Evolutionary conservation across 2,329 filamentous ascomycete genomes (phyloP), one percentile per base, ranked within the genome.

Genomic region (Ophiostoma australiae): DNA sequence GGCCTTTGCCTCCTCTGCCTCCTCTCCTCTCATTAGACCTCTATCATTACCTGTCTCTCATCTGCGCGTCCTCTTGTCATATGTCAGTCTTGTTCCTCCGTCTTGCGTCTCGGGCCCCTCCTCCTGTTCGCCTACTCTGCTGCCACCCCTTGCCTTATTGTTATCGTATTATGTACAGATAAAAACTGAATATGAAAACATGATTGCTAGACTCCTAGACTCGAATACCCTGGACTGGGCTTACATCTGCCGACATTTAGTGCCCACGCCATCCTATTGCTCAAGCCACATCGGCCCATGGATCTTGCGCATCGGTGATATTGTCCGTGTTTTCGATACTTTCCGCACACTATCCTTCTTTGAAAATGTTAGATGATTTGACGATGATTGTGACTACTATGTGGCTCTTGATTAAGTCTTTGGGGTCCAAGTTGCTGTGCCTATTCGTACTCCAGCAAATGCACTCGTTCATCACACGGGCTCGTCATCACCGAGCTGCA

Each of bases 291-390:
- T 58, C n/a, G 52, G 23, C 23, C 52, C 52, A 58, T 27, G 3
- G 52, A 58, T 58, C 52, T 27, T 58, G 23, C 52, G 10, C 48
- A 58, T 58, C 52, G 52, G 52, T 58, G 52, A 58, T 27, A 58
- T 58, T 58, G 52, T 58, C 52, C 52, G 52, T 31, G 23, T 58
- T n/a, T 58, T 27, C 13, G 23, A 27, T 13, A 27, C n/a, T 27
- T 1, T 15, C 52, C n/a, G 52, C 10, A 8, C 11, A 8, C 23
- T 58, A 58, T 27, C 27, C 10, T 11, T 58, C 52, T 58, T 58
- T 27, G 4, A 27, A 13, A 2, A 27, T 58, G 23, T 27, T 27
- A 7, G 44, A 7, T 6, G 6, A 5, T 48, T n/a, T 48, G 44
- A 17, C 6, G 20, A 17, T 48, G 41, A 17, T 20, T 48, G 15